Evolutionary conservation across 2,329 filamentous ascomycete species (phyloP).

Genomic region (Colletotrichum zoysiae): DNA sequence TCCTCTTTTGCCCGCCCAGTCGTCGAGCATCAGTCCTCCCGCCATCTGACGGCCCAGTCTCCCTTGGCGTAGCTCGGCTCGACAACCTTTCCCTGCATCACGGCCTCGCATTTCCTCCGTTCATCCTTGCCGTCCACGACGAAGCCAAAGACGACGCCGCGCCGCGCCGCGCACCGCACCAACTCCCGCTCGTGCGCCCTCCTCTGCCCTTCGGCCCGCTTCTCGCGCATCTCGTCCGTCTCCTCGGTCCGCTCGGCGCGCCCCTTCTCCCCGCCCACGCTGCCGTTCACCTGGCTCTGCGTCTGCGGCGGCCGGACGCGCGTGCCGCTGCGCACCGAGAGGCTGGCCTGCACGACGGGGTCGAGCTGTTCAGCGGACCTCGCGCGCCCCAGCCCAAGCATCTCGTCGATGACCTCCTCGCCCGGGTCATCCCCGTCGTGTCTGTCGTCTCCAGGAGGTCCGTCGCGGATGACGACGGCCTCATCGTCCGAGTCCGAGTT

Average conservation of each 20-base stretch:
- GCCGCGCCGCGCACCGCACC: conserved; percentile 72
- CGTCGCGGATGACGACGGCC: conserved; percentile 51
- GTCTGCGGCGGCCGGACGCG: conserved; percentile 52
- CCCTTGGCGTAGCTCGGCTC: conserved; percentile 73
- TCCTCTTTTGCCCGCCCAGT: no score
- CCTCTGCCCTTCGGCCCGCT: conserved; percentile 62
- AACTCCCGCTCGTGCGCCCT: conserved; percentile 64
- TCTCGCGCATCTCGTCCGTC: conserved; percentile 63
- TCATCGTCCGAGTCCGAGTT: conserved; percentile 38
- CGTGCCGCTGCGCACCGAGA: conserved; percentile 54
- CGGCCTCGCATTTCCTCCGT: conserved; percentile 66
- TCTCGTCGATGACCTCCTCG: conserved; percentile 33
- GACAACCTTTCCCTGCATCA: conserved; percentile 69
- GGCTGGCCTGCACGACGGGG: conserved; percentile 52
- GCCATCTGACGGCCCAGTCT: conserved; percentile 70
- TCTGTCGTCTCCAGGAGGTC: conserved; percentile 57
- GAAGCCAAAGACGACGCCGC: conserved; percentile 69
- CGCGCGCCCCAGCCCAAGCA: conserved; percentile 25
- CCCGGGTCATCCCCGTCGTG: conserved; percentile 19
- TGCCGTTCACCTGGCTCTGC: conserved; percentile 66
- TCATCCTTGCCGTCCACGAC: conserved; percentile 42
- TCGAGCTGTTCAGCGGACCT: conserved; percentile 55
- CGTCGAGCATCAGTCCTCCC: conserved; percentile 52
- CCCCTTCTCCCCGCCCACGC: conserved; percentile 68
- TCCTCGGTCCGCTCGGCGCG: conserved; percentile 65